These are phyloP conservation scores for Apiospora saccharicola DNA, from an alignment of 2,329 filamentous ascomycete species.

Conservation along the genomic window DNA sequence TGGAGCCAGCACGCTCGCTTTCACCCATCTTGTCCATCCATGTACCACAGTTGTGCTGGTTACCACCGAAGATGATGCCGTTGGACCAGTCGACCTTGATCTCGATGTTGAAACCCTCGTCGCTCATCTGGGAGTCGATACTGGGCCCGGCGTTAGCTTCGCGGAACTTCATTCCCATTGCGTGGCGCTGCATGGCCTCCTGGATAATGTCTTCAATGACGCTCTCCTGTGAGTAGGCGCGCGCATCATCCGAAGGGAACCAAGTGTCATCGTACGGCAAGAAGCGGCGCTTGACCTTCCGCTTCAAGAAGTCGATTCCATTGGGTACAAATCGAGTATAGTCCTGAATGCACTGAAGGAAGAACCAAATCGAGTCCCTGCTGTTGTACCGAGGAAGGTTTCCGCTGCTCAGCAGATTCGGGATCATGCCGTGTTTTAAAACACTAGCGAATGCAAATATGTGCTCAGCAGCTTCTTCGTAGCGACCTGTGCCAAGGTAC, in stretches of 20 bases:
- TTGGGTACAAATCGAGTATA: slow-evolving; percentile 84
- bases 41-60: slow-evolving; percentile 93
- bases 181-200: slow-evolving; percentile 91
- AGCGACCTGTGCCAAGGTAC: slow-evolving; percentile 89
- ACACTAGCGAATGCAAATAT: slow-evolving; percentile 95
- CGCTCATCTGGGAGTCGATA: slow-evolving; percentile 92
- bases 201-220: slow-evolving; percentile 90
- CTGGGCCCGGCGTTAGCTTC: slow-evolving; percentile 92
- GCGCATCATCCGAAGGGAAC: slow-evolving; percentile 81
- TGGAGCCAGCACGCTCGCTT: slow-evolving; percentile 86
- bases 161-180: slow-evolving; percentile 86
- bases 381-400: slow-evolving; percentile 92
- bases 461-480: slow-evolving; percentile 88
- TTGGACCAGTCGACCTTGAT: slow-evolving; percentile 91
- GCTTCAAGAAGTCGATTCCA: slow-evolving; percentile 75
- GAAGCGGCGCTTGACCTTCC: slow-evolving; percentile 84
- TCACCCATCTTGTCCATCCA: slow-evolving; percentile 99
- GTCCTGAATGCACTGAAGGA: slow-evolving; percentile 94
- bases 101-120: slow-evolving; percentile 90
- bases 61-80: slow-evolving; percentile 93
- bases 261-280: slow-evolving; percentile 95
- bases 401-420: slow-evolving; percentile 88
- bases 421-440: slow-evolving; percentile 97
- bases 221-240: slow-evolving; percentile 85
- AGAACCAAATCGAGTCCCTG: slow-evolving; percentile 97